Evolutionary conservation across 768 basidiomycete species (phyloP), one percentile per base, ranked within the genome.

Genomic region (Boletus huronensis): DNA sequence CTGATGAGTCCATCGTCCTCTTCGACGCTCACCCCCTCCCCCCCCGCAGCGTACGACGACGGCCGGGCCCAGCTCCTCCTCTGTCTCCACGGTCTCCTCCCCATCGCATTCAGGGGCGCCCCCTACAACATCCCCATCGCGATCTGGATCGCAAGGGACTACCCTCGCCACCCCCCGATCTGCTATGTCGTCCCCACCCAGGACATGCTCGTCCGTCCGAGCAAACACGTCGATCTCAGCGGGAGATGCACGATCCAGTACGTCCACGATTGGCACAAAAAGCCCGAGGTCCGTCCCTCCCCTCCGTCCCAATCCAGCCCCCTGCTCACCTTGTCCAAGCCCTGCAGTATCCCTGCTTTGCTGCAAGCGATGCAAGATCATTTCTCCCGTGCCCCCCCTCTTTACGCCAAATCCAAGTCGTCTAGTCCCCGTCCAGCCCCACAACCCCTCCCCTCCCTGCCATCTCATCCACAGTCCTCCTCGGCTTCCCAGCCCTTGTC

Each of bases 101-200:
- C 93, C 5, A 97, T 99, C 61, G 71, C 80, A 0, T 96, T 84
- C 74, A 80, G 88, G 46, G 72, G 77, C 1, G 74, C 83, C 1
- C 78, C 87, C 2, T 99, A 99, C 77, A 93, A 99, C 70, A 98
- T 98, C 63, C 97, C 97, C 4, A 72, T 99, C 62, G 84, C 89
- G 13, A 61, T 96, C 57, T 98, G 95, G 94, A 61, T 98, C 39
- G 79, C 93, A 3, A 79, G 80, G 48, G 90, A 91, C 39, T 98
- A 93, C 65, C 96, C 96, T 4, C 77, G 79, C 40, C 76, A 77
- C 13, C 85, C 94, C 0, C 97, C 97, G 21, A 81, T 98, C 64
- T 79, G 79, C 21, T 98, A 93, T 74, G 94, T 99, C 60, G 88
- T 93, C 13, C 96, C 97, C 32, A 97, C 93, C 3, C 81, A 76